Evolutionary conservation across 345 rosid genomes (phyloP), one percentile per base, ranked within the genome.

Genomic region (Populus pruinosa): DNA sequence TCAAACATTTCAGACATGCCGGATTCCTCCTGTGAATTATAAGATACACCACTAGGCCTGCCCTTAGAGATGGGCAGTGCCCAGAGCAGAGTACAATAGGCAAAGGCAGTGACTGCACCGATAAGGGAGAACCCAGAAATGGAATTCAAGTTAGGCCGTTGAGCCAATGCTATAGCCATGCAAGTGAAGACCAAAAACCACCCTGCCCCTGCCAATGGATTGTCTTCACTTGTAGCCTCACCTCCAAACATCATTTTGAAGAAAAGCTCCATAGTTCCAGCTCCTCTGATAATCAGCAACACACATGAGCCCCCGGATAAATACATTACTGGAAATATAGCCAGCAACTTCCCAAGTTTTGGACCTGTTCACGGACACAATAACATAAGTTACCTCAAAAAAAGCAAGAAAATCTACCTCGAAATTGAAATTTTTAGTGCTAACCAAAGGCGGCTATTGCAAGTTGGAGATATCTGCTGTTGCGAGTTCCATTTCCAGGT

Each of bases 221-320:
- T 80, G 78, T 76, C 29, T 6, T 31, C 21, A 71, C 85, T 83
- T 1, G 49, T 50, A 25, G 66, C 36, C 0, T 71, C 81, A 5
- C 68, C 79, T 0, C 23, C 70, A 21, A 87, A 71, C 0, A 85
- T 0, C 64, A 79, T 65, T 10, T 68, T 61, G 80, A 75, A 86
- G 25, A 89, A 41, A 36, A 64, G 75, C 67, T 84, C 64, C 84
- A 86, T 43, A 33, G 85, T 66, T 20, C 79, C 61, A 0, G 87
- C 90, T 5, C 87, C 90, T 6, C 79, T 84, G 78, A 88, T 87
- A 12, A 91, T 86, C 44, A 89, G 68, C 75, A 82, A 59, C 47
- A 78, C 87, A 25, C 90, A 87, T 5, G 92, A 56, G 3, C 92
- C 92, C 0, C 92, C 89, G 3, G 94, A 91, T 21, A 91, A 82